Evolutionary conservation across 768 basidiomycete species (phyloP), one percentile per base, ranked within the genome.

Genomic region (Trametes cingulata): DNA sequence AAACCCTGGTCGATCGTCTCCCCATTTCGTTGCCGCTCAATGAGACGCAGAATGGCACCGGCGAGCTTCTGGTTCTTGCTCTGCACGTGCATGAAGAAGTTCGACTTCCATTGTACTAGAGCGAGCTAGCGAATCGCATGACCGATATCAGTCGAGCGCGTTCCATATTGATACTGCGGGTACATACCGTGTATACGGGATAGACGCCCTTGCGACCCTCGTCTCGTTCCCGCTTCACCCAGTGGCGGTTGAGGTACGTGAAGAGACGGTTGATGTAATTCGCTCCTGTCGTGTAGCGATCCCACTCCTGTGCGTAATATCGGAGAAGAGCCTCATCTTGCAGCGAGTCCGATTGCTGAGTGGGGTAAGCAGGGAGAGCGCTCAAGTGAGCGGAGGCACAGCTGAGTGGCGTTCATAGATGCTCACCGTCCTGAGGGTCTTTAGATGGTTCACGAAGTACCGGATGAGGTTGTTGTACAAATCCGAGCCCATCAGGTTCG

Each of bases 211-310:
- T 95, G 68, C 95, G 81, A 15, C 97, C 97, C 73, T 98, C 96
- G 68, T 98, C 96, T 69, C 95, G 86, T 73, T 99, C 97, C 52
- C 96, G 84, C 78, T 95, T 96, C 43, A 99, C 96, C 97, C 97
- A 99, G 75, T 98, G 95, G 52, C 96, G 92, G 75, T 99, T 98
- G 58, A 99, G 83, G 77, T 98, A 98, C 2, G 93, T 95, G 79
- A 98, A 98, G 36, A 99, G 77, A 56, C 96, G 90, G 73, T 98
- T 96, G 75, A 98, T 93, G 72, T 97, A 98, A 71, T 92, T 94
- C 1, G 96, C 95, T 47, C 96, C 96, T 2, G 88, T 96, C 0
- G 97, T 99, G 77, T 98, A 98, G 43, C 95, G 82, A 68, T 92
- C 90, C 97, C 97, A 98, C 74, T 98, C 94, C 60, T 75, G 72